These are phyloP conservation scores for Paecilomyces formosus DNA, from an alignment of 2,329 filamentous ascomycete species.

Conservation along the genomic window DNA sequence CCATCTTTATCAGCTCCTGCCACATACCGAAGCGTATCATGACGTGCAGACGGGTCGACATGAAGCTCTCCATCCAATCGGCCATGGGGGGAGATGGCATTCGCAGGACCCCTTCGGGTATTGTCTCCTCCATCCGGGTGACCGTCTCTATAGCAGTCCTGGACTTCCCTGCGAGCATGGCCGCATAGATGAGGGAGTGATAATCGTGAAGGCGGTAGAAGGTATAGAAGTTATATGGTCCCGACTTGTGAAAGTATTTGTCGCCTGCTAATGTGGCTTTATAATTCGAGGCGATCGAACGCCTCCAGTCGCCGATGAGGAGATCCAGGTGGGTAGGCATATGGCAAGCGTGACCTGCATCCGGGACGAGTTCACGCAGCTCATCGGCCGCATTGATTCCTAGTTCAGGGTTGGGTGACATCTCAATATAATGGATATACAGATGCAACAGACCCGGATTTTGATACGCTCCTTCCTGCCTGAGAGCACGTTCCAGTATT, in stretches of 20 bases:
- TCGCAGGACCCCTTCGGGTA: slow-evolving; percentile 53
- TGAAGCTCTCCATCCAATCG: slow-evolving; percentile 9
- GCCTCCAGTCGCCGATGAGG: slow-evolving; percentile 60
- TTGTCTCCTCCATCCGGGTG: slow-evolving; percentile 47
- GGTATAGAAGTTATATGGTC: slow-evolving; percentile 63
- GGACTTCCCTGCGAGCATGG: slow-evolving; percentile 64
- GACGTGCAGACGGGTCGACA: slow-evolving; percentile 7
- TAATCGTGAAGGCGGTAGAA: slow-evolving; percentile 65
- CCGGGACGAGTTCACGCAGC: slow-evolving; percentile 57
- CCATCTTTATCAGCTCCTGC: slow-evolving; percentile 7
- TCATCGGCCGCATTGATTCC: slow-evolving; percentile 53
- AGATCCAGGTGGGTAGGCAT: slow-evolving; percentile 72
- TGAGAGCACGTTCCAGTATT: slow-evolving; percentile 53
- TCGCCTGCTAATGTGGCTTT: slow-evolving; percentile 60
- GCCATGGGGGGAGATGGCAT: slow-evolving; percentile 10
- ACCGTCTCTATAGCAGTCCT: slow-evolving; percentile 55
- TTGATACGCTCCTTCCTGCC: slow-evolving; percentile 37
- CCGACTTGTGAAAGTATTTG: slow-evolving; percentile 51
- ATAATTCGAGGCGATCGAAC: slow-evolving; percentile 57
- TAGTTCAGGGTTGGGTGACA: slow-evolving; percentile 58
- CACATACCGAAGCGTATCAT: slow-evolving; percentile 10
- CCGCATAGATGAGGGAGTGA: slow-evolving; percentile 65
- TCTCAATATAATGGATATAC: slow-evolving; percentile 73
- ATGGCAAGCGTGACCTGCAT: slow-evolving; percentile 61
- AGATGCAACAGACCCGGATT: slow-evolving; percentile 68